Conservation (phyloP, 2,329 filamentous ascomycete genomes). For the Teratosphaeria viscida region DNA sequence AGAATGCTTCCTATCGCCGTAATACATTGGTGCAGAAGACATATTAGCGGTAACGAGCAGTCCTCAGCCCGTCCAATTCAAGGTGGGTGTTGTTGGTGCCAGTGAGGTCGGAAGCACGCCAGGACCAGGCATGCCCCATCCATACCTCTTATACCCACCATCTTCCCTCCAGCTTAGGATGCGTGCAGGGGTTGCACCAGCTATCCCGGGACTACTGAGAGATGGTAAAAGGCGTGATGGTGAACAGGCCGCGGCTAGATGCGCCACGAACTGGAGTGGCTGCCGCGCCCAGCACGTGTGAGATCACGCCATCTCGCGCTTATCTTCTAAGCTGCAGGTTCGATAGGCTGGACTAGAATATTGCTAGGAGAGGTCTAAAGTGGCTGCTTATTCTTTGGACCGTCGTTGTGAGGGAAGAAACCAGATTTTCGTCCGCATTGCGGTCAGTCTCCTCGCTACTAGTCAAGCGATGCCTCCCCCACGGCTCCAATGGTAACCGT, state of each 20-base stretch:
- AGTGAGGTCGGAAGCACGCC: not conserved
- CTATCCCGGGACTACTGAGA: not conserved
- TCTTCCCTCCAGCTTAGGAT: not conserved
- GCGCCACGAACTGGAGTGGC: not conserved
- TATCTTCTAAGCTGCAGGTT: not conserved
- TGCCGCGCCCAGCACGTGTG: not conserved
- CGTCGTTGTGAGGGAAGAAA: not conserved
- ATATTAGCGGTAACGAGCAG: not conserved
- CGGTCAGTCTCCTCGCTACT: too few relatives aligned
- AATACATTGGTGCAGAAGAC: not conserved
- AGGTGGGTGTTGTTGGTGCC: not conserved
- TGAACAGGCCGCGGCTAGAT: not conserved
- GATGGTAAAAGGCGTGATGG: not conserved
- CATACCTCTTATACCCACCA: not conserved
- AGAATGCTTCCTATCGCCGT: not conserved
- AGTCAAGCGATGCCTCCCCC: too few relatives aligned
- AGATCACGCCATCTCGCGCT: not conserved
- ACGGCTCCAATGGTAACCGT: too few relatives aligned
- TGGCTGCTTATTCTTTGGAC: not conserved
- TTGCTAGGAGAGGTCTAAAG: not conserved
- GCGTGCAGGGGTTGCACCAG: not conserved
- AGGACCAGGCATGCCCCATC: not conserved
- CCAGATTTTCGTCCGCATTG: not conserved
- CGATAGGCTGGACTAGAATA: not conserved
- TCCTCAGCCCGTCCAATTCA: not conserved